Conservation (phyloP, 83 land plant species). For the Larix sibirica region DNA sequence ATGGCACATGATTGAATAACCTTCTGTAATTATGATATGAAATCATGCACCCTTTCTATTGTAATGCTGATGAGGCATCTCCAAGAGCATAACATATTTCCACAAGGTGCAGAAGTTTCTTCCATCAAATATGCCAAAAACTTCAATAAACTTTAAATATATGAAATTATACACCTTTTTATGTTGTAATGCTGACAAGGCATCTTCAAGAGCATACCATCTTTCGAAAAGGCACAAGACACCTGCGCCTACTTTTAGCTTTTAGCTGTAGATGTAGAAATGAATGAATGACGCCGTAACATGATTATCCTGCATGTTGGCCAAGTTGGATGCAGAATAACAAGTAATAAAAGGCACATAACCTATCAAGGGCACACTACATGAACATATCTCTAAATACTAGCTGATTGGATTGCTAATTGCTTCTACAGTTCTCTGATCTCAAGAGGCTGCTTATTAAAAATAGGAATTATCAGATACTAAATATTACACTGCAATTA, state of each 20-base stretch:
- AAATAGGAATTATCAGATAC: background rate
- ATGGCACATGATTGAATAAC: slow-evolving; percentile 4
- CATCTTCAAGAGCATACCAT: slow-evolving; percentile 12
- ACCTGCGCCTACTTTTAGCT: slow-evolving; percentile 6
- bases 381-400: background rate
- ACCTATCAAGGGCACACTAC: slow-evolving; percentile 2
- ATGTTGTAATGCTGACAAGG: slow-evolving; percentile 2
- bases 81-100: slow-evolving; percentile 8
- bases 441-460: background rate
- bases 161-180: slow-evolving; percentile 8
- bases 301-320: slow-evolving; percentile 6
- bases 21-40: background rate
- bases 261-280: background rate
- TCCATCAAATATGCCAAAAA: background rate
- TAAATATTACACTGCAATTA: background rate
- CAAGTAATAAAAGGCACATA: slow-evolving; percentile 12
- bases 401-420: background rate
- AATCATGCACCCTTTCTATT: slow-evolving; percentile 7
- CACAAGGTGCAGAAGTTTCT: background rate
- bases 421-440: background rate
- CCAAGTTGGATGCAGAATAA: slow-evolving; percentile 2
- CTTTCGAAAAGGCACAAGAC: slow-evolving; percentile 6
- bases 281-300: background rate
- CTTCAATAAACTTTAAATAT: slow-evolving; percentile 2
- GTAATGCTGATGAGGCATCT: slow-evolving; percentile 5